A percentile compares a stretch with the other conserved stretches of the same genome.
Evolutionary conservation across 2,329 filamentous ascomycete genomes (phyloP).

Genomic region (Diplodia corticola): DNA sequence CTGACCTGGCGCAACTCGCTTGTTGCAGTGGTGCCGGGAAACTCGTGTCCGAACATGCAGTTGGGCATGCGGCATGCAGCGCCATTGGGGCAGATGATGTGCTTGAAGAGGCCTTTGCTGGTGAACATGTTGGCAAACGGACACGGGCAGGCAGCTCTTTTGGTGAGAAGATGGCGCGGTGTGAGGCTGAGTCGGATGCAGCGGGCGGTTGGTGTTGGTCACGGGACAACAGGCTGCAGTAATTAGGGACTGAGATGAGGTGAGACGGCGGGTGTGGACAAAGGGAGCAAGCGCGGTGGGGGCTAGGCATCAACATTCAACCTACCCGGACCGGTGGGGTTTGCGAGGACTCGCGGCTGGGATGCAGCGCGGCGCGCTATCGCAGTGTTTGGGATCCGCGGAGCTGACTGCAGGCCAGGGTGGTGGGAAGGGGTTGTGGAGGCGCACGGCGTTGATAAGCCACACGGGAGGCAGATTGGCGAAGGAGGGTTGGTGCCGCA

Average conservation of each 20-base stretch:
- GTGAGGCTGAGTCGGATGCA: not conserved
- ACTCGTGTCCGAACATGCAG: constrained; percentile 61
- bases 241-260: constrained; percentile 1
- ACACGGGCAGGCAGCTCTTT: not conserved
- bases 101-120: constrained; percentile 56
- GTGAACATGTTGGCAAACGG: constrained; percentile 50
- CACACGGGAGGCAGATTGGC: not conserved
- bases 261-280: not conserved
- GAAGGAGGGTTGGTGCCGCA: not conserved
- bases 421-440: not conserved
- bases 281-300: not conserved
- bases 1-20: not conserved
- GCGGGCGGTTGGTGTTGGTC: not conserved
- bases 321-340: not conserved
- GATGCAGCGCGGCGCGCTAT: not conserved
- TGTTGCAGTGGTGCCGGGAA: constrained; percentile 17
- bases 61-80: constrained; percentile 52
- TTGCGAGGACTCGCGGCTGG: not conserved
- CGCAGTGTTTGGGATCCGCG: not conserved
- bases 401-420: not conserved
- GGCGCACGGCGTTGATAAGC: constrained; percentile 6
- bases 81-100: constrained; percentile 52
- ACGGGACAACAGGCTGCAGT: not conserved
- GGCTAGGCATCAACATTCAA: not conserved
- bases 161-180: not conserved